Conservation (phyloP, 495 filamentous ascomycete genomes). For the Trichoderma parareesei region DNA sequence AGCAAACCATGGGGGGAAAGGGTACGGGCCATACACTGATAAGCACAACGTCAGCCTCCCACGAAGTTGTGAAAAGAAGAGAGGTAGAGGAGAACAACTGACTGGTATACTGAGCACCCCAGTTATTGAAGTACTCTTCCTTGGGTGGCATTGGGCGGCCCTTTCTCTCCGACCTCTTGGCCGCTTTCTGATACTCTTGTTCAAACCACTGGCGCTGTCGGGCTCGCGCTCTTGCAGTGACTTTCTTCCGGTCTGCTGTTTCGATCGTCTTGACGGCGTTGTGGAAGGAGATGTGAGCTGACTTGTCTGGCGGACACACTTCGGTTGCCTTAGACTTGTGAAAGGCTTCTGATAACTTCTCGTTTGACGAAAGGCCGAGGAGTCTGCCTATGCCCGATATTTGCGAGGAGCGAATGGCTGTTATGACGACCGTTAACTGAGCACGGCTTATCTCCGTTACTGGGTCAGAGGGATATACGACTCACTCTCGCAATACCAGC, state of each 20-base stretch:
- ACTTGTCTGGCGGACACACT: background rate
- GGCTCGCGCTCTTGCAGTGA: background rate
- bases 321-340: background rate
- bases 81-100: background rate
- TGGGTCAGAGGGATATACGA: background rate
- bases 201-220: slow-evolving; percentile 2
- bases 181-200: background rate
- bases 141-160: background rate
- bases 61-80: too few species aligned
- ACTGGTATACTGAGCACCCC: background rate
- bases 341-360: background rate
- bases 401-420: background rate
- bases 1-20: background rate
- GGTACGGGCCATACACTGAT: background rate
- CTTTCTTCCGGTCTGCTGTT: background rate
- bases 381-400: background rate
- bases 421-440: background rate
- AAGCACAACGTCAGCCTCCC: background rate
- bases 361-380: background rate
- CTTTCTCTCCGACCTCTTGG: background rate
- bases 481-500: slow-evolving; percentile 20
- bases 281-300: background rate
- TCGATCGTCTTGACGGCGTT: background rate
- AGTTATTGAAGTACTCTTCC: background rate
- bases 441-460: background rate